These are phyloP conservation scores for Melaleuca alternifolia DNA, from an alignment of 345 rosid species.

Conservation along the genomic window DNA sequence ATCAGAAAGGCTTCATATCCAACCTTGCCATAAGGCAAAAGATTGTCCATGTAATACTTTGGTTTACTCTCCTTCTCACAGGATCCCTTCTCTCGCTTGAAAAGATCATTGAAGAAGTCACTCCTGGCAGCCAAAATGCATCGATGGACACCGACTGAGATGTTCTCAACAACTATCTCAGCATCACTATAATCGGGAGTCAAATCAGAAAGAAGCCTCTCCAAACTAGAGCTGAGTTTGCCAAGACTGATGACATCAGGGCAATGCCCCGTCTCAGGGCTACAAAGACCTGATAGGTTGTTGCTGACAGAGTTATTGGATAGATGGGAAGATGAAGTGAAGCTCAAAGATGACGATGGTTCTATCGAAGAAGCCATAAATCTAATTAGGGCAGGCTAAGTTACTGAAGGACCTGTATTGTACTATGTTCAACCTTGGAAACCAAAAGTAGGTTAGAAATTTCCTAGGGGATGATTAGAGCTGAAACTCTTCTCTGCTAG, in stretches of 20 bases:
- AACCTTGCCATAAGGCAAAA: constrained; percentile 61
- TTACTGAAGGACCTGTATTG: not conserved
- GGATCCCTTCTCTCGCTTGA: constrained; percentile 34
- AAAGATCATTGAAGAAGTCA: constrained; percentile 56
- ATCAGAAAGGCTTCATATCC: constrained; percentile 68
- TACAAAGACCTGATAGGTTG: constrained; percentile 16
- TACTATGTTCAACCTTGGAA: not conserved
- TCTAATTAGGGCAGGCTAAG: not conserved
- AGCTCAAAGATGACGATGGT: constrained; percentile 77
- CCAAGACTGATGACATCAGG: constrained; percentile 53
- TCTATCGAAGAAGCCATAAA: constrained; percentile 57
- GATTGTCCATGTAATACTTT: constrained; percentile 37
- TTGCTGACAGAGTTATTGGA: constrained; percentile 36
- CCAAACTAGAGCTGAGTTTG: constrained; percentile 75
- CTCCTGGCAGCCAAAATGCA: constrained; percentile 86
- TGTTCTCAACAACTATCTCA: constrained; percentile 48
- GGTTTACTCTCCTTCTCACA: constrained; percentile 43
- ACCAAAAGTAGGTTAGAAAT: not conserved
- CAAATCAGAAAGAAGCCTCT: constrained; percentile 50
- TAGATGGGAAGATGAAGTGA: constrained; percentile 48
- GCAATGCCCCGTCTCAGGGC: constrained; percentile 23
- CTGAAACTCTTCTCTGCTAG: not conserved
- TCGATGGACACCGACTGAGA: constrained; percentile 61
- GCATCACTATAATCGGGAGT: constrained; percentile 71
- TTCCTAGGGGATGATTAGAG: not conserved